Base-by-base conservation (phyloP, 2,329 filamentous ascomycete genomes). In the Neonectria coccinea region DNA sequence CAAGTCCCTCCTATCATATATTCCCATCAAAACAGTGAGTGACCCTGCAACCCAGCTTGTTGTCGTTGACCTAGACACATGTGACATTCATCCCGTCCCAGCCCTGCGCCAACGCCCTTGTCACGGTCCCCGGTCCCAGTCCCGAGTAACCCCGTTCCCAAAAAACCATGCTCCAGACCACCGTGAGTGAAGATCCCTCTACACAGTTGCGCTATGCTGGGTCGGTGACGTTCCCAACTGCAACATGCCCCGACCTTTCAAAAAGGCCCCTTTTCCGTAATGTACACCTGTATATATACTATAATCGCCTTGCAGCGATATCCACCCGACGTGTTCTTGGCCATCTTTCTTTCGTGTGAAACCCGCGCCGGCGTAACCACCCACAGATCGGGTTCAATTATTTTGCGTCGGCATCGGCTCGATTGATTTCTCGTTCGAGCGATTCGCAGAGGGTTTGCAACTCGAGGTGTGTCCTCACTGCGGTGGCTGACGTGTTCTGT, bases 261-360 rank as follows among this genome's bases (percentile, higher is more conserved):
- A 45, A 12, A 22, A 55, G 53, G 48, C 31, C 59, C 59, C 42
- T 54, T 66, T 60, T 62, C 67, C 66, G 48, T 74, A 73, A 65
- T 69, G 66, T 74, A 74, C 71, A 73, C 39, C 62, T 55, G 48
- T 60, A 59, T 65, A 64, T 73, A 73, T 71, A 73, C 71, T 65
- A 55, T 58, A 56, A 65, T 68, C 51, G 53, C 57, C 64, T 55
- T 61, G 51, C 41, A 52, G 59, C 62, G 64, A 56, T 54, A 27
- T 54, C 56, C 45, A 45, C 54, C 67, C 57, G 47, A 53, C 51
- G 59, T 57, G 33, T 59, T 56, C 66, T 57, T 52, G 59, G 64
- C 11, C 18, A 12, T 39, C 25, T 9, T 53, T 31, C 25, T 9
- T 53, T 42, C 62, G 62, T 47, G 10, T 53, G 56, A 67, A 56